These are phyloP conservation scores for Trichoderma sp. DNA, from an alignment of 2,329 filamentous ascomycete species.

Conservation along the genomic window DNA sequence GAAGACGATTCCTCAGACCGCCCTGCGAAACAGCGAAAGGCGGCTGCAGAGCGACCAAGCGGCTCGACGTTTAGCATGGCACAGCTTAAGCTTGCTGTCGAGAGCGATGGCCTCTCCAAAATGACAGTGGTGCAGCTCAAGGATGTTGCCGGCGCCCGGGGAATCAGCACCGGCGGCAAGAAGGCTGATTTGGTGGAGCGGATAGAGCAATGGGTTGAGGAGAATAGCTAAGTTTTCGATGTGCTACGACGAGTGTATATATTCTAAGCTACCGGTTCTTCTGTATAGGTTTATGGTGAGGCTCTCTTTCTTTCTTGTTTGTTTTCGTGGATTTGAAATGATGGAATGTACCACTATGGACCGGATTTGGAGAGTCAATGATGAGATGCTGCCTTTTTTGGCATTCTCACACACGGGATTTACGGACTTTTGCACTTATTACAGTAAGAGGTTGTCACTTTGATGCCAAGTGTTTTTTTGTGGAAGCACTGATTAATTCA, in stretches of 20 bases:
- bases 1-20: slow-evolving; percentile 40
- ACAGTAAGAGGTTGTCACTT: too few relatives aligned
- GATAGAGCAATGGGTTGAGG: slow-evolving; percentile 55
- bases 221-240: slow-evolving; percentile 32
- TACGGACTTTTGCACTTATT: neutral
- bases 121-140: slow-evolving; percentile 54
- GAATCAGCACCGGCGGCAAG: slow-evolving; percentile 47
- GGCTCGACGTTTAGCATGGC: slow-evolving; percentile 41
- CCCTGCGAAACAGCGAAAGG: slow-evolving; percentile 46
- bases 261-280: neutral
- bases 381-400: neutral
- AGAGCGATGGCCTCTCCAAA: slow-evolving; percentile 48
- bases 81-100: slow-evolving; percentile 45
- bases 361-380: neutral
- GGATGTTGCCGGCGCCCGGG: slow-evolving; percentile 46
- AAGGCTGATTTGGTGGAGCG: slow-evolving; percentile 55
- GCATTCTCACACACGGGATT: neutral
- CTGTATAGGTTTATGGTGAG: neutral
- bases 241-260: neutral
- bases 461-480: neutral
- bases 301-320: neutral
- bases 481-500: neutral
- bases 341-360: neutral
- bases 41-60: slow-evolving; percentile 32
- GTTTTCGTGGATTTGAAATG: neutral